Evolutionary conservation across 495 filamentous ascomycete genomes (phyloP), one percentile per base, ranked within the genome.

Genomic region (Penicillium lividum): DNA sequence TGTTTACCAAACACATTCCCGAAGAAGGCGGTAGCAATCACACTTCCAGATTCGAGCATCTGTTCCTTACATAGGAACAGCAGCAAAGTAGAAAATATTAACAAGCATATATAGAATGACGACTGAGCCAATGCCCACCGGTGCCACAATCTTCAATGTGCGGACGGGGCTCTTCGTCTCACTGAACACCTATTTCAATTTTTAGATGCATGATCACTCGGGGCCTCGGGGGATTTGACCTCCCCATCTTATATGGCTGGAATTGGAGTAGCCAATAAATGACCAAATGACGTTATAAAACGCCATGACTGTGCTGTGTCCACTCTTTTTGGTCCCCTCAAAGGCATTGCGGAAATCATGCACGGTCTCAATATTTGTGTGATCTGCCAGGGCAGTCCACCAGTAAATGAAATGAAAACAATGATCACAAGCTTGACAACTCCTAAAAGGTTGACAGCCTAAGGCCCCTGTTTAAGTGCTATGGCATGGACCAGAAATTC

Each of bases 41-140:
- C 80, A 15, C 80, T 77, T 22, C 82, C 82, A 0, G 83, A 84
- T 4, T 73, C 73, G 8, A 84, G 71, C 61, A 90, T 82, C 48
- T 89, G 84, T 16, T 81, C 77, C 58, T 84, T 85, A n/a, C n/a
- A n/a, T n/a, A 22, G 84, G 78, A 6, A 89, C 85, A 0, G 84
- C 87, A 5, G 84, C 84, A 58, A 90, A 89, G 68, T 89, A 90
- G 54, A 87, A 86, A 49, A 90, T 82, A 70, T 90, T 89, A 63
- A 81, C 82, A 27, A 89, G 66, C 70, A 90, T 84, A 71, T 89
- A 90, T 0, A 89, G 71, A 29, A 89, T 72, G 0, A 82, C 81
- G 27, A 89, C 86, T 8, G 78, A 76, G 28, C 71, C 77, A 18
- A 89, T 79, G 13, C 86, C 87, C 27, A 85, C 59, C 0, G 84